Conservation (phyloP, 1,284 basidiomycete species). For the Trametes pubescens region DNA sequence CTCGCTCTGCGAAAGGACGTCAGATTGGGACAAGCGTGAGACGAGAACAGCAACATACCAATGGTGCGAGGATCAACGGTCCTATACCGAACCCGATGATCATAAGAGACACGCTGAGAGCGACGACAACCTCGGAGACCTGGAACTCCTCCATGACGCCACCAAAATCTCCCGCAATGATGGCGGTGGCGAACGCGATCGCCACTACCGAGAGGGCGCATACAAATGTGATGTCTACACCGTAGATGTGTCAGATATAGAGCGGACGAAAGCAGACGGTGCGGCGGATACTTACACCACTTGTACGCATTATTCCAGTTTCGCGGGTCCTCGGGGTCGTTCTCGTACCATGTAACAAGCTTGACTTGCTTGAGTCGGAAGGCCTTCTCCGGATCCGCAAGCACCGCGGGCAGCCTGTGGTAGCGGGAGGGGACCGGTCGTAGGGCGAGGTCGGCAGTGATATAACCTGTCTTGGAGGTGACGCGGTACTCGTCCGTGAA, state of each 20-base stretch:
- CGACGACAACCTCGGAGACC: conserved; percentile 59
- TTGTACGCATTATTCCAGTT: conserved; percentile 60
- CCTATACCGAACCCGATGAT: conserved; percentile 66
- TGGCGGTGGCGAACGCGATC: conserved; percentile 68
- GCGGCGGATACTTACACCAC: conserved; percentile 49
- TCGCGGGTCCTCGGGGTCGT: conserved; percentile 70
- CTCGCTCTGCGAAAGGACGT: conserved; percentile 47
- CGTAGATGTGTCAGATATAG: conserved; percentile 38
- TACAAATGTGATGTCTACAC: conserved; percentile 38
- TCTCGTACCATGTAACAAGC: conserved; percentile 44
- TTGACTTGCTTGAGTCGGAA: conserved; percentile 41
- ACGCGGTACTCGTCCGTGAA: conserved; percentile 46
- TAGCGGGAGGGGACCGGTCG: conserved; percentile 41
- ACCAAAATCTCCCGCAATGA: conserved; percentile 55
- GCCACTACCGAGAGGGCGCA: conserved; percentile 36
- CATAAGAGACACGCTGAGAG: conserved; percentile 53
- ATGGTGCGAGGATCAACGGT: conserved; percentile 45
- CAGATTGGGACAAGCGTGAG: conserved; percentile 27
- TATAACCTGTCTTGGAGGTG: conserved; percentile 38
- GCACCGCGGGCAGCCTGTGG: conserved; percentile 34
- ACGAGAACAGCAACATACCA: conserved; percentile 24
- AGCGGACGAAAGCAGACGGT: conserved; percentile 36
- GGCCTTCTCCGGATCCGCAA: conserved; percentile 46
- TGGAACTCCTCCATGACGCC: conserved; percentile 54
- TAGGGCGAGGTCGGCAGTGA: conserved; percentile 39